A percentile compares a stretch with the other conserved stretches of the same genome.
phyloP scores from a whole-genome alignment of 352 stramenopile species.

The Thraustotheca clavata region DNA sequence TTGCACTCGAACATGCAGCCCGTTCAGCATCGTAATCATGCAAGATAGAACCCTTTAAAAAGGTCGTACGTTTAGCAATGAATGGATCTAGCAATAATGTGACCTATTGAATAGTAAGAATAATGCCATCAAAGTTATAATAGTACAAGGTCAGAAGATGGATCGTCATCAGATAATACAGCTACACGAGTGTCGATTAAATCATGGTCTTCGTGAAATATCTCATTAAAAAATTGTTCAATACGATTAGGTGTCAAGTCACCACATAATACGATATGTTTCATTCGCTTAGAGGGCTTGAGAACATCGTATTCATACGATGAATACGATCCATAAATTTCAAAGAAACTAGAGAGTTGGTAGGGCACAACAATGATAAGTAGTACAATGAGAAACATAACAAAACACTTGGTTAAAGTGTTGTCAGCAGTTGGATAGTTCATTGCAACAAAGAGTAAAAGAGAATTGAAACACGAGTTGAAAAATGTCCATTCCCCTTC shows the following conservation, averaged over 20 bases:
- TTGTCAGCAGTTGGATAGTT: conserved; percentile 76
- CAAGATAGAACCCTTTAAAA: conserved; percentile 71
- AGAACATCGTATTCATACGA: conserved; percentile 63
- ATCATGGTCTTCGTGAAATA: conserved; percentile 84
- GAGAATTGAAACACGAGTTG: conserved; percentile 83
- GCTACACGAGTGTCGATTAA: conserved; percentile 70
- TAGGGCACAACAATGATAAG: conserved; percentile 82
- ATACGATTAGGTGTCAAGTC: conserved; percentile 74
- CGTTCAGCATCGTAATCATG: conserved; percentile 71
- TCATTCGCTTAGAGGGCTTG: conserved; percentile 47
- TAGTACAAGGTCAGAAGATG: conserved; percentile 47
- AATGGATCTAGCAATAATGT: conserved; percentile 75
- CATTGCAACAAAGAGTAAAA: conserved; percentile 83
- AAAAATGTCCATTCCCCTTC: conserved; percentile 82
- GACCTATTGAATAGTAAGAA: conserved; percentile 21
- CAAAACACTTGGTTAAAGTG: conserved; percentile 68
- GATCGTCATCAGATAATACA: conserved; percentile 67
- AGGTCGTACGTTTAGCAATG: conserved; percentile 74
- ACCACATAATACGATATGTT: conserved; percentile 75
- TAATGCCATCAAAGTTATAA: background rate
- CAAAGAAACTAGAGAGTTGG: conserved; percentile 72
- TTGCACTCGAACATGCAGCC: conserved; percentile 45
- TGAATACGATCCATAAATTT: conserved; percentile 66
- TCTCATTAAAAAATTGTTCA: conserved; percentile 78
- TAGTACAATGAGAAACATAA: conserved; percentile 71